Base-by-base conservation (phyloP, 768 basidiomycete genomes). In the Russula abietina region DNA sequence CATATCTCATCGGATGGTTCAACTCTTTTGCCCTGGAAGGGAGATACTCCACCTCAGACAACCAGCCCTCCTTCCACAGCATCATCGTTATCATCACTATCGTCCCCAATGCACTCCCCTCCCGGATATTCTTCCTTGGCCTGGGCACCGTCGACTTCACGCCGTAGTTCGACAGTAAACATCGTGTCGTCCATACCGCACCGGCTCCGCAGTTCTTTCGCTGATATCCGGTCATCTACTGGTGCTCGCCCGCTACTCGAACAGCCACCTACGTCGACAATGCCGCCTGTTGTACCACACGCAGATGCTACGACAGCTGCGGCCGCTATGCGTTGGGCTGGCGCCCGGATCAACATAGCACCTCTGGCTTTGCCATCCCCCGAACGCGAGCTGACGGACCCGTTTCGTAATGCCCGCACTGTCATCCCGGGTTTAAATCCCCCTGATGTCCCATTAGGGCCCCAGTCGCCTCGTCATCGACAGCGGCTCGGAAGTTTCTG, bases 361-460 rank as follows among this genome's bases (percentile, higher is more conserved):
- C 94, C 94, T 0, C 79, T 98, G 28, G 86, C 91, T 0, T 79
- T 95, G 0, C 93, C 94, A 2, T 91, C 88, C 12, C 94, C 94
- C 0, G 94, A 98, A 70, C 86, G 89, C 68, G 94, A 97, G 70
- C 81, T 96, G 28, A 87, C 87, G 11, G 94, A 97, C 73, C 94
- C 94, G 0, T 86, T 97, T 84, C 84, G 89, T 41, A 84, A 85
- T 38, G 80, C 87, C 24, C 85, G 81, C 10, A 79, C 88, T 28
- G 77, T 83, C 10, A 81, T 89, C 49, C 87, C 89, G 1, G 82
- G 86, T 26, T 80, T 83, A 11, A 83, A 86, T 71, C 77, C 78
- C 57, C 64, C 70, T 61, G 70, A 70, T 71, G 68, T 72, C 54
- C 73, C 75, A 24, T 70, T 69, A 50, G 73, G 75, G 24, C 73